phyloP scores from a whole-genome alignment of 2,329 filamentous ascomycete species.

The Cladosporium sphaerospermum region DNA sequence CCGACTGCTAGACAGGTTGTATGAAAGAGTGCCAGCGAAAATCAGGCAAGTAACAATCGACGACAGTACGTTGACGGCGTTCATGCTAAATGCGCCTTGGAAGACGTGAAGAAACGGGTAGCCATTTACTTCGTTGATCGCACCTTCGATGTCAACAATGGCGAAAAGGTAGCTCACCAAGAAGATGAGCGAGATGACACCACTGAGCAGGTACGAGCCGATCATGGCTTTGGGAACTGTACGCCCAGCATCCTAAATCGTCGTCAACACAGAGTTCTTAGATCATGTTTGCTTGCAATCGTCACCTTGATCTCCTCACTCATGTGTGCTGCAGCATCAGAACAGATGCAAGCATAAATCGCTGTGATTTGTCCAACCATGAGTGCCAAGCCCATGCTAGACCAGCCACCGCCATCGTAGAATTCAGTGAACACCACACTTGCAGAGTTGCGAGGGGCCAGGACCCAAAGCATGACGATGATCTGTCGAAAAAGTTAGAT shows the following conservation, averaged over 20 bases:
- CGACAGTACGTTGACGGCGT: conserved; percentile 17
- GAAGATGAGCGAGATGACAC: conserved; percentile 3
- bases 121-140: conserved; percentile 23
- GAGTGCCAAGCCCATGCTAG: conserved; percentile 23
- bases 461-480: conserved; percentile 34
- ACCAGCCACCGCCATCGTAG: conserved; percentile 35
- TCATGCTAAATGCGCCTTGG: conserved; percentile 28
- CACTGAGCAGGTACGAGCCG: conserved; percentile 14
- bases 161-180: conserved; percentile 26
- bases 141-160: conserved; percentile 24
- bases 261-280: not conserved
- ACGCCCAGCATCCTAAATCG: conserved; percentile 12
- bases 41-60: conserved; percentile 22
- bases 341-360: conserved; percentile 22
- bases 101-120: conserved; percentile 35
- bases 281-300: not conserved
- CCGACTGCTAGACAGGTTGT: conserved; percentile 7
- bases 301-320: conserved; percentile 27
- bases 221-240: conserved; percentile 17
- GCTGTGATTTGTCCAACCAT: conserved; percentile 30
- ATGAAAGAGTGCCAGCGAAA: conserved; percentile 18
- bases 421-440: conserved; percentile 33
- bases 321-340: conserved; percentile 28
- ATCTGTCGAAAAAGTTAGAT: not conserved
- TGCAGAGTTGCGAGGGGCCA: conserved; percentile 20